Evolutionary conservation across 1,284 basidiomycete species (phyloP).

Genomic region (Moniliophthora roreri): DNA sequence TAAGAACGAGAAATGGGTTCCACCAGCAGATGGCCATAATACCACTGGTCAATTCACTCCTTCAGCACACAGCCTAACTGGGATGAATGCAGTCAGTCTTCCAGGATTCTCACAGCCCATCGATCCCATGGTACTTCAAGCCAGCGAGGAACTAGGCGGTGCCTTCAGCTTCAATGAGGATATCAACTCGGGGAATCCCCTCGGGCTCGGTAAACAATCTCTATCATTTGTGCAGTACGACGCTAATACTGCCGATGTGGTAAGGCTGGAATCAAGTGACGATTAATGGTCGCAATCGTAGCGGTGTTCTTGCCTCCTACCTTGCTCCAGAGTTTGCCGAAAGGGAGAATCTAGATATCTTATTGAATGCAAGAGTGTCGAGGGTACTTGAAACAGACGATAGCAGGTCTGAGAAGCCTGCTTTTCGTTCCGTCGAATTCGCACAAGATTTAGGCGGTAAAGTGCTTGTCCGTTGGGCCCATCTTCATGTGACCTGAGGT

Average conservation of each 20-base stretch:
- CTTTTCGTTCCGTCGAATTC: slow-evolving; percentile 16
- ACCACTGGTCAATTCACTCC: slow-evolving; percentile 19
- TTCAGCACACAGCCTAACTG: slow-evolving; percentile 18
- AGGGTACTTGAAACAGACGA: slow-evolving; percentile 7
- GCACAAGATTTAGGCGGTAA: slow-evolving; percentile 8
- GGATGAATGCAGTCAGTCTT: slow-evolving; percentile 21
- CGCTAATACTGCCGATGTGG: neutral
- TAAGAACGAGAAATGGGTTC: slow-evolving; percentile 25
- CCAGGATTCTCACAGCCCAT: slow-evolving; percentile 16
- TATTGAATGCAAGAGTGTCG: slow-evolving; percentile 18
- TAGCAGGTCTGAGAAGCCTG: neutral
- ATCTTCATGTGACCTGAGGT: slow-evolving; percentile 1
- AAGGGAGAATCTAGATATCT: slow-evolving; percentile 20
- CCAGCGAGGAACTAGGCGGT: slow-evolving; percentile 13
- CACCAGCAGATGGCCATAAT: slow-evolving; percentile 24
- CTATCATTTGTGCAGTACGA: neutral
- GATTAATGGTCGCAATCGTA: slow-evolving; percentile 17
- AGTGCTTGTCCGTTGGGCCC: neutral
- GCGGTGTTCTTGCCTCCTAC: slow-evolving; percentile 21
- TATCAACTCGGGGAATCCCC: slow-evolving; percentile 23
- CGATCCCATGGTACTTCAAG: slow-evolving; percentile 17
- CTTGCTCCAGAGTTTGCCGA: slow-evolving; percentile 9
- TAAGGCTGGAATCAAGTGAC: slow-evolving; percentile 22
- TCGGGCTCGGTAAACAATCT: slow-evolving; percentile 22
- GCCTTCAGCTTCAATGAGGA: slow-evolving; percentile 21